These are phyloP conservation scores for Paramecium sonneborni DNA, from an alignment of 73 alveolate species.

Conservation along the genomic window DNA sequence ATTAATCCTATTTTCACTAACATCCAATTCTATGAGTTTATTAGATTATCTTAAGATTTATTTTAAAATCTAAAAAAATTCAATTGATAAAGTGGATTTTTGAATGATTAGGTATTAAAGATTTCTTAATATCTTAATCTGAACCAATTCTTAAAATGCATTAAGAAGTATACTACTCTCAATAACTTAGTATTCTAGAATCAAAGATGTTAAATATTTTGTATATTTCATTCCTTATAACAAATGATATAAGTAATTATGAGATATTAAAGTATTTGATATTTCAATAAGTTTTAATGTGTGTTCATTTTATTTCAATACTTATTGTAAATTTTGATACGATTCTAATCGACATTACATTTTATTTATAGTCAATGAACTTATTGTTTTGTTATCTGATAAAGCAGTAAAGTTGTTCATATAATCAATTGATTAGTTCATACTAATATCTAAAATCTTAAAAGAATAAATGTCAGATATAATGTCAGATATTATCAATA, in stretches of 20 bases:
- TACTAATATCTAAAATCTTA: not conserved
- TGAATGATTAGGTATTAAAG: not conserved
- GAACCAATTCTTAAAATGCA: not conserved
- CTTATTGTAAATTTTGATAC: not conserved
- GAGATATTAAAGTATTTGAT: not conserved
- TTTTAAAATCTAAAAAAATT: not conserved
- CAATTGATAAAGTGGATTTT: not conserved
- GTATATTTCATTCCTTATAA: not conserved
- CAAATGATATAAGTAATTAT: not conserved
- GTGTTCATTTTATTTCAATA: not conserved
- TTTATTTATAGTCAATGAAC: not conserved
- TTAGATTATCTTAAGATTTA: not conserved
- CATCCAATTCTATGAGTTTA: slow-evolving; percentile 3
- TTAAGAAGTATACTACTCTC: not conserved
- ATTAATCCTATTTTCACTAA: not conserved
- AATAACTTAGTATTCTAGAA: not conserved
- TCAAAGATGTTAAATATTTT: not conserved
- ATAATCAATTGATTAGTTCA: not conserved
- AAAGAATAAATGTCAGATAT: not conserved
- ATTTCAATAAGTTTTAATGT: slow-evolving; percentile 33
- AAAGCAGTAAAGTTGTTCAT: not conserved
- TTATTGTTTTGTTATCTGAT: not conserved
- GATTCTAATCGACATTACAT: not conserved
- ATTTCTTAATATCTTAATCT: not conserved
- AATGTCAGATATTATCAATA: not conserved